These are phyloP conservation scores for Aspergillus sp. DNA, from an alignment of 2,329 filamentous ascomycete genomes.

Conservation along the genomic window DNA sequence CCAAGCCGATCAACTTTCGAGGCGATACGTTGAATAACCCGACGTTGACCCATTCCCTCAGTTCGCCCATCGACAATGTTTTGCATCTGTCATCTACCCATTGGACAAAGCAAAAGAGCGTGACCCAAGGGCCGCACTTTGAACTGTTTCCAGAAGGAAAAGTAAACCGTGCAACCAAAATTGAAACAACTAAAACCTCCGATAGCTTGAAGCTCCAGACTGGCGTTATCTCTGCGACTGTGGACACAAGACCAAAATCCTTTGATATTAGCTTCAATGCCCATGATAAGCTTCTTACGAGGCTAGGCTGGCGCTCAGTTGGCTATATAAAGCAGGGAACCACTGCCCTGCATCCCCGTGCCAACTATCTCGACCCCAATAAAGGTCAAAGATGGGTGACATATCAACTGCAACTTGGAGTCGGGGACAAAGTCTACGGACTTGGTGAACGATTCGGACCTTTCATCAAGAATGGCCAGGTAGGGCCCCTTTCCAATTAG, in stretches of 20 bases:
- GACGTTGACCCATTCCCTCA: slow-evolving; percentile 5
- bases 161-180: neutral
- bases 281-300: slow-evolving; percentile 3
- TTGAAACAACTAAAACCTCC: neutral
- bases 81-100: slow-evolving; percentile 6
- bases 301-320: slow-evolving; percentile 7
- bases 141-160: slow-evolving; percentile 5
- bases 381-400: slow-evolving; percentile 10
- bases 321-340: slow-evolving; percentile 8
- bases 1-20: slow-evolving; percentile 7
- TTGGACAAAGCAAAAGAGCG: slow-evolving; percentile 8
- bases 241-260: slow-evolving; percentile 7
- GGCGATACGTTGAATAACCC: slow-evolving; percentile 11
- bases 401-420: slow-evolving; percentile 9
- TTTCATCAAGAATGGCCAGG: slow-evolving; percentile 8
- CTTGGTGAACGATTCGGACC: slow-evolving; percentile 10
- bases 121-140: slow-evolving; percentile 7
- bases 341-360: slow-evolving; percentile 4
- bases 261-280: slow-evolving; percentile 7
- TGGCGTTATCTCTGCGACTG: slow-evolving; percentile 3
- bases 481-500: neutral
- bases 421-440: slow-evolving; percentile 9
- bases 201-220: neutral
- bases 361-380: slow-evolving; percentile 9
- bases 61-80: slow-evolving; percentile 5